phyloP scores from a whole-genome alignment of 2,329 filamentous ascomycete genomes.

The Fusarium torreyae region DNA sequence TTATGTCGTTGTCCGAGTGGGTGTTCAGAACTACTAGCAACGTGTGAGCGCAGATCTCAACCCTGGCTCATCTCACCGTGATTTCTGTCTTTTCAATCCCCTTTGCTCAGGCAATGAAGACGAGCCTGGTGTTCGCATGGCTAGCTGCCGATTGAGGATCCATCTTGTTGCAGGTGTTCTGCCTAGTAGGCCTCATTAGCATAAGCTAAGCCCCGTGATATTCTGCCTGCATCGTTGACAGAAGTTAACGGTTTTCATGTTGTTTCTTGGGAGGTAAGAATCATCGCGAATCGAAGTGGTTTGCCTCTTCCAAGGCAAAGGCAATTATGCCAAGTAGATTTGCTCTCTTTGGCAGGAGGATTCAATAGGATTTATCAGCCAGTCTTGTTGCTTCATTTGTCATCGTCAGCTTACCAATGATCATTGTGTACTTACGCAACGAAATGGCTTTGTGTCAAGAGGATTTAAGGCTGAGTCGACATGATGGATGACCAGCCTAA shows the following conservation, averaged over 20 bases:
- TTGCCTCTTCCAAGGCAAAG: not conserved
- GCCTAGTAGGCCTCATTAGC: conserved; percentile 20
- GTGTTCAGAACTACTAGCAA: conserved; percentile 13
- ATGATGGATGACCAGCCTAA: not conserved
- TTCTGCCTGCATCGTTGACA: not conserved
- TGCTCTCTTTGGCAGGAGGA: conserved; percentile 8
- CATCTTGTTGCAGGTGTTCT: conserved; percentile 20
- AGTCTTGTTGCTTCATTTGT: conserved; percentile 25
- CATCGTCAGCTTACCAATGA: conserved; percentile 37
- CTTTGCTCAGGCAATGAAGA: not conserved
- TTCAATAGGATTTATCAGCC: conserved; percentile 1
- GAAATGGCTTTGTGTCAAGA: not conserved
- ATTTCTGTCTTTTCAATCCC: conserved; percentile 5
- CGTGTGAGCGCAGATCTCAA: conserved; percentile 37
- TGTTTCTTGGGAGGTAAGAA: not conserved
- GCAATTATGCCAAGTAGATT: not conserved
- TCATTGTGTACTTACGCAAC: conserved; percentile 2
- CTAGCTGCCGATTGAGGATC: not conserved
- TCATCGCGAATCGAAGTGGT: not conserved
- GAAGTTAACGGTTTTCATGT: not conserved
- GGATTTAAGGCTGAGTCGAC: conserved; percentile 19
- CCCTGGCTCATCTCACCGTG: conserved; percentile 29
- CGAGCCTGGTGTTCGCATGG: not conserved
- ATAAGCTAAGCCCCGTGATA: conserved; percentile 4
- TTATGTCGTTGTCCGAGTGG: conserved; percentile 22